phyloP scores from a whole-genome alignment of 176 grass and related monocot species.

The Carex parvula region DNA sequence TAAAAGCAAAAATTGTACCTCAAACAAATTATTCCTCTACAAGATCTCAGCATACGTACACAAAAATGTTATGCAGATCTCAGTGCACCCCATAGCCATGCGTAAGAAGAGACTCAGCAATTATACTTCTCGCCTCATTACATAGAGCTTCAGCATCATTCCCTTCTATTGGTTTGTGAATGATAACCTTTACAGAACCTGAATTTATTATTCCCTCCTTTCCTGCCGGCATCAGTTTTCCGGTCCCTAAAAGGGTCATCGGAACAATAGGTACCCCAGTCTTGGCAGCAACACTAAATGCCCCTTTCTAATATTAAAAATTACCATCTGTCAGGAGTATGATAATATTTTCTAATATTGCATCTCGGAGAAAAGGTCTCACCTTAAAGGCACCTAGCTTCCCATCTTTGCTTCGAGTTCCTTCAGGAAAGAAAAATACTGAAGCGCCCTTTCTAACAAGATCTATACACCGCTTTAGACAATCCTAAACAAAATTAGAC shows the following conservation, averaged over 20 bases:
- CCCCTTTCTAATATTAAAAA: slow-evolving; percentile 54
- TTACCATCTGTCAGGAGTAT: not conserved
- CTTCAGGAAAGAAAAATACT: slow-evolving; percentile 98
- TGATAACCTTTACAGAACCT: slow-evolving; percentile 76
- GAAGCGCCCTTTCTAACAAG: slow-evolving; percentile 68
- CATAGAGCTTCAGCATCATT: slow-evolving; percentile 61
- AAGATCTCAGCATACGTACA: slow-evolving; percentile 7
- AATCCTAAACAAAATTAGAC: slow-evolving; percentile 53
- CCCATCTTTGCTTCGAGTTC: slow-evolving; percentile 89
- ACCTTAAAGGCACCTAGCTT: slow-evolving; percentile 92
- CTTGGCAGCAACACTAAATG: slow-evolving; percentile 87
- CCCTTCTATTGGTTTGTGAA: slow-evolving; percentile 64
- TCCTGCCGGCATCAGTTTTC: slow-evolving; percentile 83
- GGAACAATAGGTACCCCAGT: slow-evolving; percentile 75
- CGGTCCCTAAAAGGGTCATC: slow-evolving; percentile 84
- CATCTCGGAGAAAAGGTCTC: slow-evolving; percentile 10
- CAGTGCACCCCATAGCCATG: slow-evolving; percentile 73
- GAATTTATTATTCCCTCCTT: slow-evolving; percentile 72
- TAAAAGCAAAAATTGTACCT: not conserved
- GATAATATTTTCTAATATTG: not conserved
- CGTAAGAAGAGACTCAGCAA: slow-evolving; percentile 55
- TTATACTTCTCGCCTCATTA: slow-evolving; percentile 53
- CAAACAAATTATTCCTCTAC: not conserved
- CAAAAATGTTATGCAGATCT: slow-evolving; percentile 22
- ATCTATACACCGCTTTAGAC: slow-evolving; percentile 80